These are phyloP conservation scores for Fragilariopsis cylindrus DNA, from an alignment of 108 stramenopile genomes.

Conservation along the genomic window DNA sequence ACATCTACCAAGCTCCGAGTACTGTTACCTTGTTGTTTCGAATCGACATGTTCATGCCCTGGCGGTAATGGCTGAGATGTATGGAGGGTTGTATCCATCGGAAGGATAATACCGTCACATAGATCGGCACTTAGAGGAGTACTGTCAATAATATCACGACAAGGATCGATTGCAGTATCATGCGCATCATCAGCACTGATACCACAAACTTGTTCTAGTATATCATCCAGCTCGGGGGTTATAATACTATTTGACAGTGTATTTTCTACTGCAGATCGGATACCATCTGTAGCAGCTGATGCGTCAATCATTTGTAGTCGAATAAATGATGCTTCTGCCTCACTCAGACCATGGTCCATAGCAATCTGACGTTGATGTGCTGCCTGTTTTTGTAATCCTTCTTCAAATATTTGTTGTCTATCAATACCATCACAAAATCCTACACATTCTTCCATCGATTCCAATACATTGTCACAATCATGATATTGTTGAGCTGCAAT, in stretches of 20 bases:
- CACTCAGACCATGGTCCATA: conserved; percentile 12
- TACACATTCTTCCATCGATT: conserved; percentile 30
- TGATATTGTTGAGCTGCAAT: not conserved
- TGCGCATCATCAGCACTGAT: not conserved
- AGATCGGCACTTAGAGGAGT: conserved; percentile 6
- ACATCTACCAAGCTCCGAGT: conserved; percentile 4
- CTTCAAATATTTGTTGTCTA: conserved; percentile 26
- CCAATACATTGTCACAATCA: conserved; percentile 21
- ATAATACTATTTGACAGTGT: not conserved
- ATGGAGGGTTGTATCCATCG: conserved; percentile 16
- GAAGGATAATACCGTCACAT: conserved; percentile 5
- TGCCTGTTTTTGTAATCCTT: conserved; percentile 1
- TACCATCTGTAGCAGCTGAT: not conserved
- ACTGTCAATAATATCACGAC: not conserved
- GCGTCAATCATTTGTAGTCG: conserved; percentile 11
- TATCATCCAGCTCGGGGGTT: not conserved
- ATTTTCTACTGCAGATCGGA: conserved; percentile 14
- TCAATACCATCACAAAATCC: conserved; percentile 26
- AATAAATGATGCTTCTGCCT: conserved; percentile 23
- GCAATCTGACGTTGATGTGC: conserved; percentile 2
- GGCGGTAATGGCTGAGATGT: not conserved
- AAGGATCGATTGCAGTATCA: not conserved
- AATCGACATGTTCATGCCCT: not conserved
- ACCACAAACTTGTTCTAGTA: conserved; percentile 9
- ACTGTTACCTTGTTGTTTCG: not conserved